phyloP scores from a whole-genome alignment of 2,329 filamentous ascomycete genomes.

The Colletotrichum graminicola region DNA sequence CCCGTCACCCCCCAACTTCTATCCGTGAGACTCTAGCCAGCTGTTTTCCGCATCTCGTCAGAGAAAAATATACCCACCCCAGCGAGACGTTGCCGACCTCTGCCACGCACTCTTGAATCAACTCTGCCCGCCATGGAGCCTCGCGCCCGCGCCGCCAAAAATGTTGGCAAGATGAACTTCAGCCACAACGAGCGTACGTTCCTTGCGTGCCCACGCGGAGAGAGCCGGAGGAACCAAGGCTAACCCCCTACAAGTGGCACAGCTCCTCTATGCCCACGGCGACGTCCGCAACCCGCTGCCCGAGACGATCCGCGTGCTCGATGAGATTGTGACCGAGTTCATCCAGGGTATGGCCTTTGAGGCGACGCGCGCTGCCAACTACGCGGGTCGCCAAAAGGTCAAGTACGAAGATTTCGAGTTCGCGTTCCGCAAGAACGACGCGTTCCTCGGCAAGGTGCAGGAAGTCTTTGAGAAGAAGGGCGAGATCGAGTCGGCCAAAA shows the following conservation, averaged over 20 bases:
- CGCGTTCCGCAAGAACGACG: constrained; percentile 85
- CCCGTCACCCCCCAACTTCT: background rate
- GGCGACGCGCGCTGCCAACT: constrained; percentile 86
- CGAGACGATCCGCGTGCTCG: constrained; percentile 86
- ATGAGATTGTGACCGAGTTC: constrained; percentile 97
- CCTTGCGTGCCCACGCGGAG: background rate
- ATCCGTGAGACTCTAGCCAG: background rate
- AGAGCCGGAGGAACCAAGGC: background rate
- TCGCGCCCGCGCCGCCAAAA: constrained; percentile 80
- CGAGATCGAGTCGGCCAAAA: constrained; percentile 85
- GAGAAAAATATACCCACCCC: background rate
- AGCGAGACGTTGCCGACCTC: background rate
- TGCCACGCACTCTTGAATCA: background rate
- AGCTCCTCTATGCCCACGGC: constrained; percentile 84
- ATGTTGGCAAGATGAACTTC: constrained; percentile 88
- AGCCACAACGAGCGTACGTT: constrained; percentile 75
- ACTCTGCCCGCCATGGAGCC: constrained; percentile 74
- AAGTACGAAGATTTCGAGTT: constrained; percentile 99
- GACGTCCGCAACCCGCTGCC: constrained; percentile 83
- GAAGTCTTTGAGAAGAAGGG: constrained; percentile 91
- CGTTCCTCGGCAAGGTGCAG: constrained; percentile 88
- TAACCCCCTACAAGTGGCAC: constrained; percentile 65
- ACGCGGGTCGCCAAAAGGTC: constrained; percentile 92
- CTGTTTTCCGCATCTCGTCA: no score
- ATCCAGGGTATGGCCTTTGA: constrained; percentile 94